Conservation (phyloP, 2,329 filamentous ascomycete species). For the Trichophyton rubrum region DNA sequence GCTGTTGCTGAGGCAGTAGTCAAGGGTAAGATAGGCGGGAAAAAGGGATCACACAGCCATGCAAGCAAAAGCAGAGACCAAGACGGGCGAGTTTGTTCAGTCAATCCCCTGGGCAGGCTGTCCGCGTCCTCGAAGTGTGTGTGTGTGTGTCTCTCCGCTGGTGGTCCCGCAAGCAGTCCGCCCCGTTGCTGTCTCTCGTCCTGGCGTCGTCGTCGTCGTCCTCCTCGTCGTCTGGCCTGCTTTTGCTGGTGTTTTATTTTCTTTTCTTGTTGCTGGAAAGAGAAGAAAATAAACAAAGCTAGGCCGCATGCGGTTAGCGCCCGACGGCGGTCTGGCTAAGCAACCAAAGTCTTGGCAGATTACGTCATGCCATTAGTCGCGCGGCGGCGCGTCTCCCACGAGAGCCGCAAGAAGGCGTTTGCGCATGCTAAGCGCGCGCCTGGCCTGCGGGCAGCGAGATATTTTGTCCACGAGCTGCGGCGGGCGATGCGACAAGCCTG, state of each 20-base stretch:
- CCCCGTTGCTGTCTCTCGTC: background rate
- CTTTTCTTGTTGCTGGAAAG: background rate
- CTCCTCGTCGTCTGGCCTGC: background rate
- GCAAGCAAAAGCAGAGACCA: too few relatives aligned
- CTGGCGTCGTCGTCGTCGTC: background rate
- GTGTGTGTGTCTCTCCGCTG: background rate
- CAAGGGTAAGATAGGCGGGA: too few relatives aligned
- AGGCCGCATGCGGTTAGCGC: constrained; percentile 10
- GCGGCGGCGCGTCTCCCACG: constrained; percentile 8
- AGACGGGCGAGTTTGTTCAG: background rate
- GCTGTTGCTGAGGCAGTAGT: too few relatives aligned
- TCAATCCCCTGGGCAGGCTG: background rate
- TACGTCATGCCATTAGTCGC: constrained; percentile 7
- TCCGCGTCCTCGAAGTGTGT: background rate
- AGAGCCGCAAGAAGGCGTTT: background rate
- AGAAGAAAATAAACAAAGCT: constrained; percentile 15
- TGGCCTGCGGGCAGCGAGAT: background rate
- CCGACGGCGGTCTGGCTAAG: constrained; percentile 11
- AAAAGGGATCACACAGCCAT: too few relatives aligned
- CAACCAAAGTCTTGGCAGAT: constrained; percentile 9
- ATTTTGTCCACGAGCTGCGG: background rate
- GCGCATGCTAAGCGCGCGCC: background rate
- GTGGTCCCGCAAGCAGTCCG: background rate
- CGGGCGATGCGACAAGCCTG: background rate
- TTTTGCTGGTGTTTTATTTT: constrained; percentile 2